Evolutionary conservation across 495 filamentous ascomycete genomes (phyloP).

Genomic region (Articulospora tetracladia): DNA sequence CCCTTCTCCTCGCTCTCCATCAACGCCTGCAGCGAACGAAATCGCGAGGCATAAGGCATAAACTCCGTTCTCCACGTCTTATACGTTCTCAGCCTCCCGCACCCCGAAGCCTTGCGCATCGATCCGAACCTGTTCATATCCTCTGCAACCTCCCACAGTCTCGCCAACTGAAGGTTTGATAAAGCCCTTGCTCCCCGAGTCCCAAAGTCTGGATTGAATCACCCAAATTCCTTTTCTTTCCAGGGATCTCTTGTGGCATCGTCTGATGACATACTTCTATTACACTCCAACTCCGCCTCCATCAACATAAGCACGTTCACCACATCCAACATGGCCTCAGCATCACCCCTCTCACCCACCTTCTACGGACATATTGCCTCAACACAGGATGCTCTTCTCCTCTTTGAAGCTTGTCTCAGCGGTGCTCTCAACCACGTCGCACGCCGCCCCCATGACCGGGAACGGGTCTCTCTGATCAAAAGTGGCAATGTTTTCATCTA

Average conservation of each 20-base stretch:
- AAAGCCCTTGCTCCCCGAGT: constrained; percentile 9
- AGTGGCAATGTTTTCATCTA: constrained; percentile 89
- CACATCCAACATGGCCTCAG: constrained; percentile 2
- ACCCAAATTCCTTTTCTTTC: constrained; percentile 6
- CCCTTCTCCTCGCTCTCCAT: constrained; percentile 8
- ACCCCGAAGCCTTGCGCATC: neutral
- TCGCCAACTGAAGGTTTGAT: constrained; percentile 15
- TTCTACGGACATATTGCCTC: constrained; percentile 58
- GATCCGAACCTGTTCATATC: constrained; percentile 7
- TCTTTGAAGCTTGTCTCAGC: constrained; percentile 71
- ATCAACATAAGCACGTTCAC: neutral
- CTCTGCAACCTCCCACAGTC: neutral
- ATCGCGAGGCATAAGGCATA: constrained; percentile 10
- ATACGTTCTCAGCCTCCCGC: neutral
- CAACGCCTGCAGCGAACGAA: neutral
- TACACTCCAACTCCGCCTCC: neutral
- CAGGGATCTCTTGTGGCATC: constrained; percentile 11
- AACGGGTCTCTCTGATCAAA: constrained; percentile 66
- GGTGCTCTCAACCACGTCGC: constrained; percentile 69
- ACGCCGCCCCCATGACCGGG: constrained; percentile 80
- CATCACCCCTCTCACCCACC: neutral
- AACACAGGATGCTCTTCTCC: constrained; percentile 69
- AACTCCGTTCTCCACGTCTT: constrained; percentile 1
- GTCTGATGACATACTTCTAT: constrained; percentile 3
- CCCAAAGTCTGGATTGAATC: neutral